Evolutionary conservation across 768 basidiomycete genomes (phyloP), one percentile per base, ranked within the genome.

Genomic region (Lactifluus piperatus): DNA sequence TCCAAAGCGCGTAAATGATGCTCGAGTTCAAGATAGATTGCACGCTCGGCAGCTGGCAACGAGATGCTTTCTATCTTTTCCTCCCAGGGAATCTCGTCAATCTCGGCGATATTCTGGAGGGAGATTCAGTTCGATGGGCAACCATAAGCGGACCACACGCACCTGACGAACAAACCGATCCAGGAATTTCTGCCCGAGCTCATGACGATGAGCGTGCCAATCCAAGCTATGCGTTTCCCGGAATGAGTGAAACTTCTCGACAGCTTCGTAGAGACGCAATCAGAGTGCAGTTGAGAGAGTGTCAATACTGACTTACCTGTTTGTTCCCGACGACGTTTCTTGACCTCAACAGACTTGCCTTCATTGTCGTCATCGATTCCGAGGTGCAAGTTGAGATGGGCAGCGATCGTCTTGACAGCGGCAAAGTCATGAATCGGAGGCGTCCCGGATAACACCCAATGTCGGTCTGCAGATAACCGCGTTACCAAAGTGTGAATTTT

Each of bases 381-480:
- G 34, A 97, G 81, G 70, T 97, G 93, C n/a, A 97, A 73, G 66
- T 85, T 82, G 57, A 97, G 75, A 72, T 94, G 91, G 1, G 86
- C 86, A 3, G 90, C 86, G 56, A 95, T 95, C 3, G 89, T 92
- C 74, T 95, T 93, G 64, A 97, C 73, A 2, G 92, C 85, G 1
- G 82, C 85, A 69, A 97, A 97, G 70, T 94, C 90, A 57, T 88
- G 86, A 54, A 92, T 86, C 0, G 94, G 94, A 8, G 94, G 94
- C 24, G 94, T 97, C 13, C 94, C 94, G 2, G 94, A 97, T n/a
- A 97, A 78, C 6, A 97, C 91, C 94, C 94, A 97, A 56, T 85
- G 87, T 45, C 90, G 80, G 51, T 86, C 84, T 0, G 90, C 85
- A 11, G 83, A 81, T 22, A 94, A 72, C 49, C 79, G 80, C 3